Evolutionary conservation across 805 yeast genomes (phyloP), one percentile per base, ranked within the genome.

Genomic region (Yueomyces sp.): DNA sequence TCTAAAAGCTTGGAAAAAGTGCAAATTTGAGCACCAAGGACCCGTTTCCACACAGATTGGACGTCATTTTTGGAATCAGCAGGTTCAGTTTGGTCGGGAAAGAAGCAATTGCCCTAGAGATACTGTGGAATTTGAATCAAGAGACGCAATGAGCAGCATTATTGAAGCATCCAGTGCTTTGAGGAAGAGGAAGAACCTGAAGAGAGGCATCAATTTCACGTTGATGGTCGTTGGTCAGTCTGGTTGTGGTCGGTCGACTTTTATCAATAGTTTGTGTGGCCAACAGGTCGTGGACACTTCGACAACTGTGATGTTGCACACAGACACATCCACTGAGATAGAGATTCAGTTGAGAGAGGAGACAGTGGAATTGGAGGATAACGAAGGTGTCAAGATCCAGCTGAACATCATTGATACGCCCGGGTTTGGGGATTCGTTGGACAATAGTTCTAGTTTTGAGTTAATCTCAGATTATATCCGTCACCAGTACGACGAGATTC

Each of bases 241-340:
- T 40, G 96, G 96, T 2, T 68, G 79, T 40, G 96, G 96, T 19
- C 75, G 95, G 60, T 82, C 95, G n/a, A 87, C 95, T 4, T 81
- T 87, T 55, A 85, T 88, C 60, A 87, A 88, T 66, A 82, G 94
- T 36, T 69, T 87, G 43, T 87, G 96, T 66, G 95, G 84, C 47
- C 92, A 87, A 50, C 79, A 82, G 52, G 87, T 87, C 36, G 90
- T 83, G 9, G 85, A 82, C 38, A 71, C 79, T 0, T 75, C 84
- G 2, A 73, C 80, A 31, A 78, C 86, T 1, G 67, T 73, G 11
- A 60, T 72, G 47, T 55, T 69, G 29, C 71, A 72, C 29, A 78
- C 79, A 36, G 85, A 80, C 50, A 58, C 56, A 3, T 57, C 67
- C 5, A 62, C 69, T 1, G 75, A 69, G 41, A 63, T 75, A 43